Percentiles rank a stretch among this genome's conserved stretches.
phyloP scores from a whole-genome alignment of 148 eudicot genomes.

The Cornus suecica region DNA sequence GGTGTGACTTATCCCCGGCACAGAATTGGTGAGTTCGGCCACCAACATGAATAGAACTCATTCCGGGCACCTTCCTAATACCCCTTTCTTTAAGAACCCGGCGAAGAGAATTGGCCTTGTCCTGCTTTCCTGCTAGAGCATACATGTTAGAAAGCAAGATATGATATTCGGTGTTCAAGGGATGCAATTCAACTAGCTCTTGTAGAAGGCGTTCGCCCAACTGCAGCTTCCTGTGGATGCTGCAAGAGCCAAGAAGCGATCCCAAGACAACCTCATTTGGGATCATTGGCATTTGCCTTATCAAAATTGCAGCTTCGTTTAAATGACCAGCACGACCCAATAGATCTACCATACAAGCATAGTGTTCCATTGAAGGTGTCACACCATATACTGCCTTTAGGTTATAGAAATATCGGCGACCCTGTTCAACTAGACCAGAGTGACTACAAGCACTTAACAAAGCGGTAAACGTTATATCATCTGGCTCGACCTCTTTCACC shows the following conservation, averaged over 20 bases:
- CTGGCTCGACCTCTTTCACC: slow-evolving; percentile 34
- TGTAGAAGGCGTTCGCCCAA: slow-evolving; percentile 24
- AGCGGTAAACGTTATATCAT: slow-evolving; percentile 33
- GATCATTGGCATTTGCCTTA: slow-evolving; percentile 30
- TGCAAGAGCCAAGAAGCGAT: slow-evolving; percentile 37
- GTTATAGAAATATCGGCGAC: slow-evolving; percentile 19
- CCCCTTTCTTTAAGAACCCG: slow-evolving; percentile 22
- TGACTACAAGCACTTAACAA: slow-evolving; percentile 41
- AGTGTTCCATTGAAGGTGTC: slow-evolving; percentile 35
- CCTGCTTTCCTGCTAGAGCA: slow-evolving; percentile 23
- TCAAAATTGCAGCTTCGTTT: slow-evolving; percentile 28
- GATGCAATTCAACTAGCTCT: slow-evolving; percentile 26
- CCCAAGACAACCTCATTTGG: slow-evolving; percentile 39
- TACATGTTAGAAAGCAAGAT: slow-evolving; percentile 30
- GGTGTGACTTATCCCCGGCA: slow-evolving; percentile 35
- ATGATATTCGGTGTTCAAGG: slow-evolving; percentile 28
- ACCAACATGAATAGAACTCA: slow-evolving; percentile 30
- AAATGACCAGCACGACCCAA: slow-evolving; percentile 36
- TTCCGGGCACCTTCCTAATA: slow-evolving; percentile 35
- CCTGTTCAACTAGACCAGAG: slow-evolving; percentile 37
- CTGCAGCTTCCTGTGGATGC: slow-evolving; percentile 20
- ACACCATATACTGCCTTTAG: slow-evolving; percentile 24
- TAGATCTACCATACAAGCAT: slow-evolving; percentile 41
- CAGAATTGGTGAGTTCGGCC: slow-evolving; percentile 29
- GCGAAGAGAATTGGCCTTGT: slow-evolving; percentile 22